phyloP scores from a whole-genome alignment of 441 rosid species.

The Metrosideros polymorpha region DNA sequence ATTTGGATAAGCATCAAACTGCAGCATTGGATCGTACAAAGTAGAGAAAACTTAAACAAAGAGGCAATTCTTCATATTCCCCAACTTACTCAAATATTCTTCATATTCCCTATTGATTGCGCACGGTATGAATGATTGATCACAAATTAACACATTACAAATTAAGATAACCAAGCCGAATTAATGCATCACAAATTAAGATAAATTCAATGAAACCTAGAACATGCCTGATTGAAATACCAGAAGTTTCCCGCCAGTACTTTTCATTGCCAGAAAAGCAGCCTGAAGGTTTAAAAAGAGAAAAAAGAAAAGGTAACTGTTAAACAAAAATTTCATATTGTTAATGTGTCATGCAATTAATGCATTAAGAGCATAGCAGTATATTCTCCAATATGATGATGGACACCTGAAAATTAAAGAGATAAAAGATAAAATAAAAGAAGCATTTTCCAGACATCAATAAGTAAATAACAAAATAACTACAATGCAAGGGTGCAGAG shows the following conservation, averaged over 20 bases:
- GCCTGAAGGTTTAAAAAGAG: slow-evolving; percentile 39
- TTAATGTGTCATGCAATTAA: neutral
- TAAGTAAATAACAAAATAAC: neutral
- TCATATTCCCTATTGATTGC: neutral
- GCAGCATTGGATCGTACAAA: neutral
- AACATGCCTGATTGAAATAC: slow-evolving; percentile 89
- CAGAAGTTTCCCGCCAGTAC: slow-evolving; percentile 87
- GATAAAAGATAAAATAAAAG: neutral
- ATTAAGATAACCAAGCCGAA: neutral
- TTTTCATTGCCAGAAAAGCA: slow-evolving; percentile 87
- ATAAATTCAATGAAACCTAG: neutral
- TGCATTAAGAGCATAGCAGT: neutral
- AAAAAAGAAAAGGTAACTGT: neutral
- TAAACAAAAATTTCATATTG: neutral
- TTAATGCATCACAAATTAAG: neutral
- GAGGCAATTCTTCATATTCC: neutral
- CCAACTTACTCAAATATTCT: neutral
- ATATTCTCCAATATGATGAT: neutral
- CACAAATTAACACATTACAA: neutral
- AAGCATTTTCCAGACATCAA: neutral
- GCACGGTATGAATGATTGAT: neutral
- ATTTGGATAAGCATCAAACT: neutral
- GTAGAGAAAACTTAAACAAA: neutral
- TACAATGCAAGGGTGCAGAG: neutral
- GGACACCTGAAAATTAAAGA: neutral